phyloP scores from a whole-genome alignment of 768 basidiomycete genomes.

The Boletus subcaerulescens region DNA sequence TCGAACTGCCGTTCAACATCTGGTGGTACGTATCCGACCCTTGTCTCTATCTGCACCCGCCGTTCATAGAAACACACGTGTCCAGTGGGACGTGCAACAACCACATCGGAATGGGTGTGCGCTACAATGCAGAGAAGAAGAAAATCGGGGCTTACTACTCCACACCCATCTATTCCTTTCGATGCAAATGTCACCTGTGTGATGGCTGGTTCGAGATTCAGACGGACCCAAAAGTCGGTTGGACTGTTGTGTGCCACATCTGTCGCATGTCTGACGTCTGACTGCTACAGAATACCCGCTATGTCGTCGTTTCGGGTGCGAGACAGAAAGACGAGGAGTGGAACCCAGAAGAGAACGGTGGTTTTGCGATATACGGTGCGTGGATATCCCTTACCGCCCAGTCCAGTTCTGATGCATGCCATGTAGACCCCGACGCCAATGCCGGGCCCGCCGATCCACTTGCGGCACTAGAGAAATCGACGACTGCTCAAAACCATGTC shows the following conservation, averaged over 20 bases:
- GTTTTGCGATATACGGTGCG: slow-evolving; percentile 83
- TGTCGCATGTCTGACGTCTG: background rate
- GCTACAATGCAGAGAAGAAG: slow-evolving; percentile 99
- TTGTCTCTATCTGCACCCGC: no score
- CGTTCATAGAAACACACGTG: background rate
- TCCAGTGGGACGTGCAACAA: slow-evolving; percentile 87
- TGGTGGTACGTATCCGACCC: slow-evolving; percentile 68
- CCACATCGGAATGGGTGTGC: slow-evolving; percentile 98
- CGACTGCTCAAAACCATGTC: slow-evolving; percentile 67
- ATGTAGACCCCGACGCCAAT: slow-evolving; percentile 65
- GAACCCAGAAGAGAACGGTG: slow-evolving; percentile 95
- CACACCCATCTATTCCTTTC: slow-evolving; percentile 91
- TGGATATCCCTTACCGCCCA: background rate
- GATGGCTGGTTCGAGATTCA: slow-evolving; percentile 97
- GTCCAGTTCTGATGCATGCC: background rate
- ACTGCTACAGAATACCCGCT: slow-evolving; percentile 79
- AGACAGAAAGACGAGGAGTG: slow-evolving; percentile 93
- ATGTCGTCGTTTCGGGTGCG: slow-evolving; percentile 92
- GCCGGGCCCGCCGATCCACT: slow-evolving; percentile 75
- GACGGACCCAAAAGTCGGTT: slow-evolving; percentile 86
- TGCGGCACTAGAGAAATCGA: slow-evolving; percentile 85
- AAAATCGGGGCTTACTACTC: slow-evolving; percentile 94
- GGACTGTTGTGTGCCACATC: background rate
- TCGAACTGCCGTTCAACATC: slow-evolving; percentile 95
- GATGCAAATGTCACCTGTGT: slow-evolving; percentile 97